phyloP scores from a whole-genome alignment of 495 filamentous ascomycete species.

The Neurospora intermedia region DNA sequence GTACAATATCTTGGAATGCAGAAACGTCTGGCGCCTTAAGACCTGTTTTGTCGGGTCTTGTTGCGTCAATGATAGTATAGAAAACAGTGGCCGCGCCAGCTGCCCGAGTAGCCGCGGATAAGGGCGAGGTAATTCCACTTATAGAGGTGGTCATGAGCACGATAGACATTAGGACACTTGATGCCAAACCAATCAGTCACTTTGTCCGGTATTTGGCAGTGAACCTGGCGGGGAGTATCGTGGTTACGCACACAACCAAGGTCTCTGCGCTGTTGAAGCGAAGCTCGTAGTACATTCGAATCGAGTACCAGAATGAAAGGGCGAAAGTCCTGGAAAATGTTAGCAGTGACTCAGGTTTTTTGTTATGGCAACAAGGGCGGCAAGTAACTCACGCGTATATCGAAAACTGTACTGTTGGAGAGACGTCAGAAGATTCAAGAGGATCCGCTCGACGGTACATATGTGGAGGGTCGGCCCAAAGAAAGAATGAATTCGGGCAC shows the following conservation, averaged over 20 bases:
- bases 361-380: background rate
- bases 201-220: background rate
- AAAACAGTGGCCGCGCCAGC: constrained; percentile 44
- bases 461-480: background rate
- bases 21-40: constrained; percentile 35
- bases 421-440: constrained; percentile 4
- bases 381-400: constrained; percentile 27
- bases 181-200: constrained; percentile 12
- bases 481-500: background rate
- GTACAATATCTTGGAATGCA: constrained; percentile 44
- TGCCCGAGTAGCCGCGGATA: constrained; percentile 39
- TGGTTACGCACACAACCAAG: constrained; percentile 37
- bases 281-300: constrained; percentile 22
- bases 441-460: background rate
- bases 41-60: constrained; percentile 34
- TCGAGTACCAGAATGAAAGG: constrained; percentile 35
- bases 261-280: constrained; percentile 22
- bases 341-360: background rate
- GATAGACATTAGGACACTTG: constrained; percentile 44
- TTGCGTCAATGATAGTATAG: constrained; percentile 46
- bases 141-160: constrained; percentile 45
- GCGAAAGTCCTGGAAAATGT: constrained; percentile 28
- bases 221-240: background rate
- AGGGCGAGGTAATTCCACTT: constrained; percentile 38
- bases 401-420: constrained; percentile 28